Conservation (phyloP, 2,329 filamentous ascomycete genomes). For the Clarireedia homoeocarpa region DNA sequence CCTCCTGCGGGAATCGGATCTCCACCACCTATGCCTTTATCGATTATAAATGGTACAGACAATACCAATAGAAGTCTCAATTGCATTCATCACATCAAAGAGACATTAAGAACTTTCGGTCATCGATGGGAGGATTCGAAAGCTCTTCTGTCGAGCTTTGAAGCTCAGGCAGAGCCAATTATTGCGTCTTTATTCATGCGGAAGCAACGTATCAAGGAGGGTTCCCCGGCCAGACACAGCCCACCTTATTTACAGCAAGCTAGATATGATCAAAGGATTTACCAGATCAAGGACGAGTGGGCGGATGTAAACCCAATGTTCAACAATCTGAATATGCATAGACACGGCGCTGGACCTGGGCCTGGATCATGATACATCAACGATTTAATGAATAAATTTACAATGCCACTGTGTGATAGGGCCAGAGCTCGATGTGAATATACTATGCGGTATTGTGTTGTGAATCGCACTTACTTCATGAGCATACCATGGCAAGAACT, state of each 20-base stretch:
- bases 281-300: constrained; percentile 17
- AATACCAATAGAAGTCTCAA: constrained; percentile 48
- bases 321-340: constrained; percentile 11
- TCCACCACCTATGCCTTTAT: constrained; percentile 46
- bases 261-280: constrained; percentile 19
- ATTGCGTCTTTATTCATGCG: constrained; percentile 35
- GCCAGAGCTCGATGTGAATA: neutral
- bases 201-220: constrained; percentile 26
- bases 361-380: neutral
- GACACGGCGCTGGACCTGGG: constrained; percentile 7
- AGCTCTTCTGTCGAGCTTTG: constrained; percentile 46
- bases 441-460: neutral
- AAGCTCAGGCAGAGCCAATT: constrained; percentile 28
- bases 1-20: constrained; percentile 25
- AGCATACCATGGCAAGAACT: neutral
- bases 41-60: constrained; percentile 35
- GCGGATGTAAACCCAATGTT: constrained; percentile 14
- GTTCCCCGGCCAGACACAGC: constrained; percentile 18
- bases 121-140: constrained; percentile 51
- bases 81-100: constrained; percentile 45
- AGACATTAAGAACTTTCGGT: constrained; percentile 49
- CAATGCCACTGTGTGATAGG: neutral
- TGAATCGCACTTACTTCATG: neutral
- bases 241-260: constrained; percentile 15
- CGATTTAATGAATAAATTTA: neutral